These are phyloP conservation scores for Tylopilus orsonianus DNA, from an alignment of 1,284 basidiomycete species.

Conservation along the genomic window DNA sequence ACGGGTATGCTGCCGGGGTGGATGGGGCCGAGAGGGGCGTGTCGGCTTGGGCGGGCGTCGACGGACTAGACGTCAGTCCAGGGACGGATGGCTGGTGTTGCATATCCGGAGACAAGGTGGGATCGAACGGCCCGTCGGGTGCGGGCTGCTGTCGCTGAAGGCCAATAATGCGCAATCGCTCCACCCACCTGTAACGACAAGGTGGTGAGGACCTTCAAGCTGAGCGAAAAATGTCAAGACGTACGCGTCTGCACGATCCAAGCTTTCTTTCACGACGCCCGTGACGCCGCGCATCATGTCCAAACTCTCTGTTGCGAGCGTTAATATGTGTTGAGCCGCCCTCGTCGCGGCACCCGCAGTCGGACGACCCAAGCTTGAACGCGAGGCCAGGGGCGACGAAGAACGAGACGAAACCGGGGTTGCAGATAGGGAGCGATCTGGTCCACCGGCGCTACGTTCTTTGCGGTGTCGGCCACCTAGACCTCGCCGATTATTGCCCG, in stretches of 20 bases:
- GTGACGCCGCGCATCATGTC: constrained; percentile 90
- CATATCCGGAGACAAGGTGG: constrained; percentile 2
- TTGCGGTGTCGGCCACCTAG: constrained; percentile 24
- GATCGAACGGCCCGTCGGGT: constrained; percentile 18
- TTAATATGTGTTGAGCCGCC: constrained; percentile 80
- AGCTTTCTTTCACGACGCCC: constrained; percentile 81
- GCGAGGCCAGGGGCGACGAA: constrained; percentile 29
- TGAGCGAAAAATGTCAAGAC: constrained; percentile 34
- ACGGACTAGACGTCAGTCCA: constrained; percentile 31
- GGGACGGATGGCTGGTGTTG: constrained; percentile 24
- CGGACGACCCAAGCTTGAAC: constrained; percentile 33
- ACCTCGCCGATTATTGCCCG: constrained; percentile 23
- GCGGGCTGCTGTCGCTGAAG: constrained; percentile 52
- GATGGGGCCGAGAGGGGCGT: constrained; percentile 32
- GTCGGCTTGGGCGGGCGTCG: constrained; percentile 30
- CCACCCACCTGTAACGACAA: constrained; percentile 62
- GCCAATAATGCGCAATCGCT: constrained; percentile 72
- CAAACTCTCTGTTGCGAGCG: constrained; percentile 85
- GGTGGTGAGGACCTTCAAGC: constrained; percentile 4
- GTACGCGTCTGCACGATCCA: constrained; percentile 85
- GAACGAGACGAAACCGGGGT: constrained; percentile 34
- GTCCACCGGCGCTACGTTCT: constrained; percentile 33
- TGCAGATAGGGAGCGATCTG: constrained; percentile 29
- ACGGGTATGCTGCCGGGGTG: constrained; percentile 27
- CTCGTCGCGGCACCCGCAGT: constrained; percentile 59